Evolutionary conservation across 1,284 basidiomycete species (phyloP), one percentile per base, ranked within the genome.

Genomic region (Irpex rosettiformis): DNA sequence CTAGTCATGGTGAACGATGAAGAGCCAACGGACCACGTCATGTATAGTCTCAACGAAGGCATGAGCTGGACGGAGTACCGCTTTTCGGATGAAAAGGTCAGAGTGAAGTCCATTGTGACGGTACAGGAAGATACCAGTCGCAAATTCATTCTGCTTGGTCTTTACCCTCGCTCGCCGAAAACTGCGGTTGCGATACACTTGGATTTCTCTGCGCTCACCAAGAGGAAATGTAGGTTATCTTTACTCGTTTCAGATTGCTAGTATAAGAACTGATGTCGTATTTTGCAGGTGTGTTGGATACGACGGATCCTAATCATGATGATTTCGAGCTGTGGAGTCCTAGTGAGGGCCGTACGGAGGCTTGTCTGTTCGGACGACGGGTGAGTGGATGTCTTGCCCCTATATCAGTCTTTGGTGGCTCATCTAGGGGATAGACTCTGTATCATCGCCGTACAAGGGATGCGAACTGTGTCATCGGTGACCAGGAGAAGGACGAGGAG

Each of bases 321-420:
- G 95, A 98, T 73, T 98, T 97, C 69, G 95, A 97, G 72, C 74
- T 96, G 3, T 98, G 96, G 95, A 93, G 90, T 71, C 95, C 95
- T 0, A 91, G 90, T 59, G 89, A 95, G 69, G 85, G 86, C 55
- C 84, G 95, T 2, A 74, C 78, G 24, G 90, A 94, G 71, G 74
- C 78, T 58, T 93, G 91, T 74, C 70, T 98, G 13, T 98, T 97
- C 67, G 95, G 95, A 27, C 82, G 90, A 61, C 88, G 90, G 80
- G 92, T 91, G 57, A 48, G 75, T 61, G 8, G 16, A 42, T 5
- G 10, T 45, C 51, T 16, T 4, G 24, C 8, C 8, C 29, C 30
- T 45, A 7, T 22, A 28, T 3, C 8, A 10, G 55, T 27, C 27
- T 48, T 6, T 53, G 10, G 42, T 59, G 55, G 61, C 45, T 48